These are phyloP conservation scores for Sungouiozyma ichnusensis DNA, from an alignment of 805 yeast species.

Conservation along the genomic window DNA sequence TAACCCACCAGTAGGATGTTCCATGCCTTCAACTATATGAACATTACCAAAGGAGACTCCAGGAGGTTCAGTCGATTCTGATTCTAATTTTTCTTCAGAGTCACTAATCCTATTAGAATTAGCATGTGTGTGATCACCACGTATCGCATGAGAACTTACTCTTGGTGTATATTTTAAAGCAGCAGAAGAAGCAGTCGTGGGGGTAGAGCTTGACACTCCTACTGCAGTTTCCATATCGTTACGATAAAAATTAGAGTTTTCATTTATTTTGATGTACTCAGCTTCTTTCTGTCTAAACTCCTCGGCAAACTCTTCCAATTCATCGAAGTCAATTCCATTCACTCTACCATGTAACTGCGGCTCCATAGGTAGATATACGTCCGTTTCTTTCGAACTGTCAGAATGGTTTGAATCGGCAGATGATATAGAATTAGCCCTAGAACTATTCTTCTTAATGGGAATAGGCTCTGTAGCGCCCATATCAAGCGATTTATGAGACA, in stretches of 20 bases:
- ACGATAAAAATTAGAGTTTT: neutral
- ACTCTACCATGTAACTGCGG: conserved; percentile 46
- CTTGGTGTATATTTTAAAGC: conserved; percentile 56
- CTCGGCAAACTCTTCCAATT: conserved; percentile 69
- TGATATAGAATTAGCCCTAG: neutral
- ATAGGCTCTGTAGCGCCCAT: conserved; percentile 1
- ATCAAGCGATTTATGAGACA: conserved; percentile 3
- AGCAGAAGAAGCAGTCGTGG: conserved; percentile 39
- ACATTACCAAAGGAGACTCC: conserved; percentile 33
- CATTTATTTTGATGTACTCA: conserved; percentile 11
- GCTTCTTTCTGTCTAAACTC: conserved; percentile 44
- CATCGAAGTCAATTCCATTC: conserved; percentile 84
- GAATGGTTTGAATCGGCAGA: conserved; percentile 56
- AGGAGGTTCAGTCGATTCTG: conserved; percentile 1
- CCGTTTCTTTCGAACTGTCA: conserved; percentile 71
- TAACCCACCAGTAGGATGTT: conserved; percentile 4
- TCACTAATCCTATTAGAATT: neutral
- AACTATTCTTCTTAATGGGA: conserved; percentile 9
- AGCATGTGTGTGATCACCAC: neutral
- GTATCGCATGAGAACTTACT: neutral
- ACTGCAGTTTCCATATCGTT: neutral
- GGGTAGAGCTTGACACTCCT: conserved; percentile 9
- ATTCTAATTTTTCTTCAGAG: conserved; percentile 1
- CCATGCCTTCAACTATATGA: conserved; percentile 29
- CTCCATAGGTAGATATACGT: conserved; percentile 92